Base-by-base conservation (phyloP, 108 stramenopile genomes). In the Fistulifera solaris region DNA sequence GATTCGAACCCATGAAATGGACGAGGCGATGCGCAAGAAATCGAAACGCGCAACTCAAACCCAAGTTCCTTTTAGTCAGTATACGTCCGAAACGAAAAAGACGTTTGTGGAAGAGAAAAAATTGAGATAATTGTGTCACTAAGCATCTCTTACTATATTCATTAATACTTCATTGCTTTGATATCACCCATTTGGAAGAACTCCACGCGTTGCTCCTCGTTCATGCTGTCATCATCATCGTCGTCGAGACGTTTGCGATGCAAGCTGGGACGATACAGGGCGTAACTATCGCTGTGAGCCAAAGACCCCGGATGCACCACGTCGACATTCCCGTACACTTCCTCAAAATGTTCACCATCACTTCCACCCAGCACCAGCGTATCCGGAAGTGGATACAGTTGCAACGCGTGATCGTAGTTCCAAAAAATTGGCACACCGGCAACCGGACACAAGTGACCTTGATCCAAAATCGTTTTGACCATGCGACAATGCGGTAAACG, bases 341-440 rank as follows among this genome's bases (percentile, higher is more conserved):
- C 41, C 17, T 57, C 38, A 26, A 54, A 38, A 19, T 10, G 19
- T 27, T 51, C 31, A 15, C 51, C 41, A 10, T 48, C 70, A 35
- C 54, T 73, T 23, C 62, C 77, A 8, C 78, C 93, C 8, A 88
- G 19, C 26, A 94, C 48, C 6, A 94, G 48, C n/a, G 81, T 74
- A 59, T 94, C 83, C 1, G 97, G 97, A 26, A 87, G 71, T 1
- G 97, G 97, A 65, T 93, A 95, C 39, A 98, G 69, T 4, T 83
- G 68, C 38, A 98, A 56, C 12, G 89, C 77, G 63, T 93, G 87
- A 68, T 96, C 97, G 31, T 73, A 80, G 51, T 93, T 81, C 92
- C 95, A 96, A 65, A 81, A 91, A 46, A 95, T 80, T 16, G 95
- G 95, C 49, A 55, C 42, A 10, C 54, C 38, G 68, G 55, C 18